Percentiles rank a stretch among this genome's conserved stretches.
Conservation (phyloP, 805 yeast genomes). For the Torulaspora franciscae region DNA sequence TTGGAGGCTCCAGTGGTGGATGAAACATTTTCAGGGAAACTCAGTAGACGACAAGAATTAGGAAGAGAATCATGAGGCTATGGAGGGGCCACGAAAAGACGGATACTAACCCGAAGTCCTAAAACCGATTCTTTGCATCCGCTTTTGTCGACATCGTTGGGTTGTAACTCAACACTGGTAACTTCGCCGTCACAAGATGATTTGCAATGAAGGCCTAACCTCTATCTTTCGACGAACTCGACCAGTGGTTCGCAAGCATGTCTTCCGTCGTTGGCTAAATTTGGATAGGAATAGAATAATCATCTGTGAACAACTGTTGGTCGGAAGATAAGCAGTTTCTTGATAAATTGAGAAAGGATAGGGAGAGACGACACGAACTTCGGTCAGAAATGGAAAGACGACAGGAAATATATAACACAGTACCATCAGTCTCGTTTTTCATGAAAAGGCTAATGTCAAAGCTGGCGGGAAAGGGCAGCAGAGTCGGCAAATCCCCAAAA, state of each 20-base stretch:
- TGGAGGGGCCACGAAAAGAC: too few species aligned
- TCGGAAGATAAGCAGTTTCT: conserved; percentile 5
- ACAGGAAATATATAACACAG: neutral
- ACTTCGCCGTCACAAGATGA: too few species aligned
- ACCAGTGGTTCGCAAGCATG: conserved; percentile 8
- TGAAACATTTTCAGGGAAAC: too few species aligned
- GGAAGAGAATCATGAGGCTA: too few species aligned
- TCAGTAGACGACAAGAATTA: too few species aligned
- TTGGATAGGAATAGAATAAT: conserved; percentile 8
- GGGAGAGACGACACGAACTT: neutral
- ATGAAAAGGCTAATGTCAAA: conserved; percentile 3
- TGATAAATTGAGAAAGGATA: neutral
- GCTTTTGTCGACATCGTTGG: too few species aligned
- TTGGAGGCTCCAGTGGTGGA: too few species aligned
- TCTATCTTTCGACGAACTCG: conserved; percentile 11
- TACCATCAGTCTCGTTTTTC: conserved; percentile 8
- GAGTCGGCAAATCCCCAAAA: conserved; percentile 12
- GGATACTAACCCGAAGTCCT: too few species aligned
- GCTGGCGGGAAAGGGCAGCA: conserved; percentile 5
- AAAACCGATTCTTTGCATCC: too few species aligned
- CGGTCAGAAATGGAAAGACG: neutral
- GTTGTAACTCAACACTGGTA: too few species aligned
- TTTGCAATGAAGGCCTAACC: conserved; percentile 5
- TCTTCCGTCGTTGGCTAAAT: conserved; percentile 11
- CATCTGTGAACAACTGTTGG: conserved; percentile 9